Evolutionary conservation across 768 basidiomycete genomes (phyloP).

Genomic region (Rossbeevera mucosa): DNA sequence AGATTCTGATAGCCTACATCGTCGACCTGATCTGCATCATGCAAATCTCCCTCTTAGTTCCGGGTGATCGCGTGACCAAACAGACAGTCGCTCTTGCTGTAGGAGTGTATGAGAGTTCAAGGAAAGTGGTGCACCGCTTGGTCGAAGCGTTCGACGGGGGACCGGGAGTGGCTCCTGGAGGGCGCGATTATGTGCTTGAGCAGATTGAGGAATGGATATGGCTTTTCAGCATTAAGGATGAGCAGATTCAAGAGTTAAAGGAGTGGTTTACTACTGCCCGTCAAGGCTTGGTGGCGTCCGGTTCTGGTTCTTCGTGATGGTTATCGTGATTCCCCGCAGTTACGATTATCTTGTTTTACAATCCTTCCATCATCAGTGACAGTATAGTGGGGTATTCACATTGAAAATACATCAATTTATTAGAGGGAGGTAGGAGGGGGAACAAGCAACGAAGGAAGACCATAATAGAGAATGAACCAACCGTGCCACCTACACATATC

Average conservation of each 20-base stretch:
- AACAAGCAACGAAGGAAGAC: neutral
- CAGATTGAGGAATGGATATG: neutral
- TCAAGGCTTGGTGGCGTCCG: neutral
- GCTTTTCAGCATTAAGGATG: neutral
- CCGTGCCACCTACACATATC: conserved; percentile 27
- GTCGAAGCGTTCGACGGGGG: too few species aligned
- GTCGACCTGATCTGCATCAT: neutral
- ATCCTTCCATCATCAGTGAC: neutral
- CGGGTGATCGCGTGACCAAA: too few species aligned
- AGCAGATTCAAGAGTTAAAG: neutral
- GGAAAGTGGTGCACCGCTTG: too few species aligned
- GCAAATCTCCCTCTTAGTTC: too few species aligned
- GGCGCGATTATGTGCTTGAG: neutral
- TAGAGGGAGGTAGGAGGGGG: neutral
- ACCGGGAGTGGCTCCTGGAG: neutral
- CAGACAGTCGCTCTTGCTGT: too few species aligned
- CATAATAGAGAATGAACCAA: conserved; percentile 25
- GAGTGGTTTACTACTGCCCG: neutral
- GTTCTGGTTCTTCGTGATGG: neutral
- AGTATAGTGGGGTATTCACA: conserved; percentile 18
- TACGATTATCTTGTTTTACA: too few species aligned
- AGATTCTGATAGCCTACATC: neutral
- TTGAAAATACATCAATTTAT: conserved; percentile 10
- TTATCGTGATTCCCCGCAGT: too few species aligned
- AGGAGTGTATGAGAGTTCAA: too few species aligned